A percentile compares a stretch with the other conserved stretches of the same genome.
These are phyloP conservation scores for Diaporthe vexans DNA, from an alignment of 2,329 filamentous ascomycete species.

Conservation along the genomic window DNA sequence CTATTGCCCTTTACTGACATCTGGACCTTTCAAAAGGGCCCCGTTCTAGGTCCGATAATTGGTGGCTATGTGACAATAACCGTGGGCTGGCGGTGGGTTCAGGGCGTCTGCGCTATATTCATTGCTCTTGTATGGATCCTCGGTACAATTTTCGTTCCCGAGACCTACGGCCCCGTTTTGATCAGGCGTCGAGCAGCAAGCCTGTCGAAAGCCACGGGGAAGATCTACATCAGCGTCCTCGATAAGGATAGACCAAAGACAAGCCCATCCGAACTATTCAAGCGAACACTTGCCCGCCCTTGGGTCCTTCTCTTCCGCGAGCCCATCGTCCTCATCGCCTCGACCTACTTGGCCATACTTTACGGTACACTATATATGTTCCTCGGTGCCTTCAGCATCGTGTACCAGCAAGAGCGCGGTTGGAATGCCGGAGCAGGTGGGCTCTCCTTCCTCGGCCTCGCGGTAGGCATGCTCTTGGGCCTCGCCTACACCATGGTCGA, in stretches of 20 bases:
- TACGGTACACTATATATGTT: slow-evolving; percentile 68
- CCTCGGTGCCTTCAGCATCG: slow-evolving; percentile 70
- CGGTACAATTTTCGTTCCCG: slow-evolving; percentile 36
- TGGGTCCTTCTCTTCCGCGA: slow-evolving; percentile 76
- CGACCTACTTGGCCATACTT: slow-evolving; percentile 73
- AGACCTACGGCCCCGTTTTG: slow-evolving; percentile 42
- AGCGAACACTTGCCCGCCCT: slow-evolving; percentile 69
- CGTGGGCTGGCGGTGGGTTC: slow-evolving; percentile 53
- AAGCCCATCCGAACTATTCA: slow-evolving; percentile 58
- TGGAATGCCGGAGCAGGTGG: slow-evolving; percentile 71
- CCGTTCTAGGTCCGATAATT: slow-evolving; percentile 46
- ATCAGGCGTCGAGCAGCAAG: background rate
- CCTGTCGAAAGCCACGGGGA: slow-evolving; percentile 13
- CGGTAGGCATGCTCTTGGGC: slow-evolving; percentile 71
- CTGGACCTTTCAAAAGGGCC: background rate
- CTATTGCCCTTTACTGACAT: background rate
- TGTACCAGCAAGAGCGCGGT: slow-evolving; percentile 70
- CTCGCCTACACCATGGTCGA: slow-evolving; percentile 64
- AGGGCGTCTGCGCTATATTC: slow-evolving; percentile 50
- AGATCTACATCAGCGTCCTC: slow-evolving; percentile 43
- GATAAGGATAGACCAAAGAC: slow-evolving; percentile 48
- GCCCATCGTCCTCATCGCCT: slow-evolving; percentile 75
- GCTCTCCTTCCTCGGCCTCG: slow-evolving; percentile 74
- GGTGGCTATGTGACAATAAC: slow-evolving; percentile 49
- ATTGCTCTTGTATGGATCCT: slow-evolving; percentile 43